Evolutionary conservation across 225 moss, liverwort and hornwort species (phyloP).

Genomic region (Asterella californica): DNA sequence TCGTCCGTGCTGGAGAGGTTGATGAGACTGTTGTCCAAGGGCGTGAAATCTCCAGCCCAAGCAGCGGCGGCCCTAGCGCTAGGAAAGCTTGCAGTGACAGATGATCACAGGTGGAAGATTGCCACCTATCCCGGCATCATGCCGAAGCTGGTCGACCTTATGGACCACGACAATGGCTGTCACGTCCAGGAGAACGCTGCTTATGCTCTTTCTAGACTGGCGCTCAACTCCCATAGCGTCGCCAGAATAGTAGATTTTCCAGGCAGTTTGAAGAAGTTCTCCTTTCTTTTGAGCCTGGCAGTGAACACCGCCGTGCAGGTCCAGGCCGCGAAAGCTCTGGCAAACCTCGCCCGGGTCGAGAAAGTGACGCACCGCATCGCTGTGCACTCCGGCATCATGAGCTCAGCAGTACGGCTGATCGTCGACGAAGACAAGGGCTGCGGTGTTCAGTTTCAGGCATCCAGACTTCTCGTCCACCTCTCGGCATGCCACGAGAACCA

Average conservation of each 20-base stretch:
- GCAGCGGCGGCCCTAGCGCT: constrained; percentile 2
- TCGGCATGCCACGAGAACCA: not conserved
- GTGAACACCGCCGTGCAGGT: not conserved
- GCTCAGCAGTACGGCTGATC: not conserved
- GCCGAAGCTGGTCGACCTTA: not conserved
- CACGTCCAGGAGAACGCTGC: constrained; percentile 1
- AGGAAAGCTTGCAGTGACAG: constrained; percentile 9
- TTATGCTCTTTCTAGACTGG: not conserved
- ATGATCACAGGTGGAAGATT: constrained; percentile 5
- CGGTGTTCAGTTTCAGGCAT: not conserved
- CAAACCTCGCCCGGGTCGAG: not conserved
- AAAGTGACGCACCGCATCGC: not conserved
- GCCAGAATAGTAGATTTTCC: not conserved
- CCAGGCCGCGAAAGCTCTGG: constrained; percentile 5
- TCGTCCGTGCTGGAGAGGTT: not conserved
- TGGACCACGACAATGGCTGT: not conserved
- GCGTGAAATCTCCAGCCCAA: constrained; percentile 1
- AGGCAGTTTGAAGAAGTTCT: not conserved
- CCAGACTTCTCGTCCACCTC: constrained; percentile 3
- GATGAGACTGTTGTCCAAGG: not conserved
- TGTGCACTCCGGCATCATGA: not conserved
- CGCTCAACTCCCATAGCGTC: not conserved
- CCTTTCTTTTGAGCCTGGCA: not conserved
- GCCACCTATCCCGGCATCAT: not conserved
- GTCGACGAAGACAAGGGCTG: not conserved